Evolutionary conservation across 352 stramenopile species (phyloP).

Genomic region (Aphanomyces cochlioides): DNA sequence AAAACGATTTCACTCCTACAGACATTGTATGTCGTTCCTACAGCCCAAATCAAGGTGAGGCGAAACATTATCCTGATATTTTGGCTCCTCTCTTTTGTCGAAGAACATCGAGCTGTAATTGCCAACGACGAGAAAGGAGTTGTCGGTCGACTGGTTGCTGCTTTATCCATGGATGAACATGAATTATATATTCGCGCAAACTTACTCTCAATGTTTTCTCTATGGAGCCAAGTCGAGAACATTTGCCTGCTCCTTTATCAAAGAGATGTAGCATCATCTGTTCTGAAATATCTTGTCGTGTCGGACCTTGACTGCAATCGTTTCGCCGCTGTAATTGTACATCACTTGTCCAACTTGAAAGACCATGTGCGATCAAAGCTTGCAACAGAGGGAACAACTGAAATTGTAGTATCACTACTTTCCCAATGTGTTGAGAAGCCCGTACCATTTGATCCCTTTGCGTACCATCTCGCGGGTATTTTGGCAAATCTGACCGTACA

Average conservation of each 20-base stretch:
- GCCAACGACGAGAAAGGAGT: slow-evolving; percentile 47
- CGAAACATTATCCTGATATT: slow-evolving; percentile 67
- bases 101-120: slow-evolving; percentile 75
- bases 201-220: slow-evolving; percentile 26
- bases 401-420: slow-evolving; percentile 24
- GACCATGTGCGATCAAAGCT: slow-evolving; percentile 18
- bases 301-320: slow-evolving; percentile 9
- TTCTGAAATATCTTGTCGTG: slow-evolving; percentile 28
- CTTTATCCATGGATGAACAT: slow-evolving; percentile 32
- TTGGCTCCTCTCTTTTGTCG: slow-evolving; percentile 47
- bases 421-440: slow-evolving; percentile 8
- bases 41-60: slow-evolving; percentile 45
- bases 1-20: slow-evolving; percentile 64
- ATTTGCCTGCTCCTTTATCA: slow-evolving; percentile 15
- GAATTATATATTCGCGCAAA: slow-evolving; percentile 40
- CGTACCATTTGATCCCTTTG: slow-evolving; percentile 16
- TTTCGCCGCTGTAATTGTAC: slow-evolving; percentile 20
- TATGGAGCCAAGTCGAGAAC: slow-evolving; percentile 23
- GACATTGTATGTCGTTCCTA: slow-evolving; percentile 47
- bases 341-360: slow-evolving; percentile 27
- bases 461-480: slow-evolving; percentile 25
- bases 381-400: slow-evolving; percentile 23
- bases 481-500: slow-evolving; percentile 33
- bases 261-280: slow-evolving; percentile 1
- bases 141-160: slow-evolving; percentile 10